Conservation (phyloP, 2,329 filamentous ascomycete genomes). For the Nigrospora oryzae region DNA sequence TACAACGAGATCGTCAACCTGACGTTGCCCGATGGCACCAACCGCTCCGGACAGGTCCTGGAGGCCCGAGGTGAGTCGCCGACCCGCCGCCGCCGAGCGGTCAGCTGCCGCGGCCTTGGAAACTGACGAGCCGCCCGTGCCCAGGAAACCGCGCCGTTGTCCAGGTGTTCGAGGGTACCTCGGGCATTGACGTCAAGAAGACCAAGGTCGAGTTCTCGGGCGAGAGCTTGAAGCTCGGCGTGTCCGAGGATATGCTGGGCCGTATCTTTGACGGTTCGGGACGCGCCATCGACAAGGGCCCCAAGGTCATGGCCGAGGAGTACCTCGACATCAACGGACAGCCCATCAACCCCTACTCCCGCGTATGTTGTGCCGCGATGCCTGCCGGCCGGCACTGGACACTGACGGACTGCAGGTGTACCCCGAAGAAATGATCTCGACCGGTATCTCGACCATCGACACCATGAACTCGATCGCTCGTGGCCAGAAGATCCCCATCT, state of each 20-base stretch:
- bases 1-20: constrained; percentile 98
- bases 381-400: not conserved
- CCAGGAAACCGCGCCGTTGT: constrained; percentile 88
- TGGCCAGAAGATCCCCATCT: constrained; percentile 99
- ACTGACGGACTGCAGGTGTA: constrained; percentile 59
- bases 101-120: not conserved
- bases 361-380: constrained; percentile 49
- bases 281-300: constrained; percentile 96
- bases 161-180: constrained; percentile 95
- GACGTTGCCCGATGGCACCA: constrained; percentile 89
- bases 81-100: not conserved
- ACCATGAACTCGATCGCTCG: constrained; percentile 97
- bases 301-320: constrained; percentile 95
- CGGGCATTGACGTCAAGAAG: constrained; percentile 99
- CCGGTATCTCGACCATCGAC: constrained; percentile 97
- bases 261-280: constrained; percentile 98
- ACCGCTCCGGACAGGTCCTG: constrained; percentile 89
- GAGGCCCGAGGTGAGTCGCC: constrained; percentile 77
- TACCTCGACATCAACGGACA: constrained; percentile 98
- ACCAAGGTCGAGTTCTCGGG: constrained; percentile 97
- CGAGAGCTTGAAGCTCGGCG: constrained; percentile 94
- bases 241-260: constrained; percentile 98
- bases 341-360: constrained; percentile 96
- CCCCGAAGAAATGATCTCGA: constrained; percentile 99
- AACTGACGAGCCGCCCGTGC: constrained; percentile 13